Conservation (phyloP, 768 basidiomycete species). For the Clitopilus hobsonii region DNA sequence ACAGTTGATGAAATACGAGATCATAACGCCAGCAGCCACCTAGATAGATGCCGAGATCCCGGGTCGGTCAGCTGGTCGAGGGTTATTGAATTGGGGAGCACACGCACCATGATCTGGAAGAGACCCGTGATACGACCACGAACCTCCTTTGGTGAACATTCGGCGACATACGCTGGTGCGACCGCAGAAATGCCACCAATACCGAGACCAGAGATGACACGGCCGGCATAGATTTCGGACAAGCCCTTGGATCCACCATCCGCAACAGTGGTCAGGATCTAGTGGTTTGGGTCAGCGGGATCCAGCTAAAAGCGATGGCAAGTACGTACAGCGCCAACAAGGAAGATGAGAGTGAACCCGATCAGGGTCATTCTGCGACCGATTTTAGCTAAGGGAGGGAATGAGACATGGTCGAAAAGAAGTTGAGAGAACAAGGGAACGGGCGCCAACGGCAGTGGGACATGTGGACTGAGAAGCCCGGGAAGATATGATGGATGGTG, state of each 20-base stretch:
- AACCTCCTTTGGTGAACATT: conserved; percentile 83
- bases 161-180: conserved; percentile 81
- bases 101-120: conserved; percentile 76
- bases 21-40: conserved; percentile 78
- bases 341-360: conserved; percentile 57
- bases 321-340: conserved; percentile 62
- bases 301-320: background rate
- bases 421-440: no score
- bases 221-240: conserved; percentile 72
- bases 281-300: background rate
- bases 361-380: conserved; percentile 67
- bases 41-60: conserved; percentile 9
- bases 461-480: no score
- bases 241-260: conserved; percentile 47
- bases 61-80: background rate
- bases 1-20: conserved; percentile 82
- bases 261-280: conserved; percentile 72
- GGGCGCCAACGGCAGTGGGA: no score
- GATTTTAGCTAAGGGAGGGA: conserved; percentile 39
- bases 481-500: background rate
- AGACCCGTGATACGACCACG: conserved; percentile 82
- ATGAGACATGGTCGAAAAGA: background rate
- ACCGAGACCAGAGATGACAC: conserved; percentile 75
- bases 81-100: background rate
- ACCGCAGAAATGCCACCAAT: conserved; percentile 83